Evolutionary conservation across 192 early-diverging fungal genomes (phyloP), one percentile per base, ranked within the genome.

Genomic region (Gigaspora rosea): DNA sequence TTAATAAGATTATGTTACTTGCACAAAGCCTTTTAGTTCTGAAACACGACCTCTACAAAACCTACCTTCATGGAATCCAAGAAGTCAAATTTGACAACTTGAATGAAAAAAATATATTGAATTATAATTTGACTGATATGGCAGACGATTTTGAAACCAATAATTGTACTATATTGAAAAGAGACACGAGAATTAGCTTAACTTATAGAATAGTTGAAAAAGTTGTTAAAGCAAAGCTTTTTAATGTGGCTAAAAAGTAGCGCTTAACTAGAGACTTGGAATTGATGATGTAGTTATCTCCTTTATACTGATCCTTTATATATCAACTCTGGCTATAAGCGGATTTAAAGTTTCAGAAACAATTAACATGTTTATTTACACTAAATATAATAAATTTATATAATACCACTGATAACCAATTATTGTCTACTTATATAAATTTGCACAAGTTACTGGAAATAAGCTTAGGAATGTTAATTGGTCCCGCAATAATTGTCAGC

Each of bases 11-110:
- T 15, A 20, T 16, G 8, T 57, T 33, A 61, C 22, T 16, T 11
- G 32, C 10, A 63, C 15, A 11, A 47, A 72, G 71, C 2, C 58
- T 86, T 11, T 76, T 86, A 46, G 82, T 86, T 2, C 82, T 83
- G 33, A 80, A 82, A 59, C 74, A 77, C 18, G 83, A 83, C 20
- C 74, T 81, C 3, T 86, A 86, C 74, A 80, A 79, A 50, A 77
- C 56, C 5, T 84, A 84, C 33, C 78, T 86, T 57, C 85, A 86
- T 73, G 85, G 85, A 18, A 86, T 86, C 52, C 74, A 78, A 35
- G 85, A 83, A 69, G 49, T 62, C 16, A 73, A 71, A 12, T 20
- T 48, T 16, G 85, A 86, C 36, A 69, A 80, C 27, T 47, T 84
- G 13, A 12, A 54, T 16, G 20, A 78, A 51, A 76, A 73, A 33